Evolutionary conservation across 495 filamentous ascomycete genomes (phyloP), one percentile per base, ranked within the genome.

Genomic region (Apodospora peruviana): DNA sequence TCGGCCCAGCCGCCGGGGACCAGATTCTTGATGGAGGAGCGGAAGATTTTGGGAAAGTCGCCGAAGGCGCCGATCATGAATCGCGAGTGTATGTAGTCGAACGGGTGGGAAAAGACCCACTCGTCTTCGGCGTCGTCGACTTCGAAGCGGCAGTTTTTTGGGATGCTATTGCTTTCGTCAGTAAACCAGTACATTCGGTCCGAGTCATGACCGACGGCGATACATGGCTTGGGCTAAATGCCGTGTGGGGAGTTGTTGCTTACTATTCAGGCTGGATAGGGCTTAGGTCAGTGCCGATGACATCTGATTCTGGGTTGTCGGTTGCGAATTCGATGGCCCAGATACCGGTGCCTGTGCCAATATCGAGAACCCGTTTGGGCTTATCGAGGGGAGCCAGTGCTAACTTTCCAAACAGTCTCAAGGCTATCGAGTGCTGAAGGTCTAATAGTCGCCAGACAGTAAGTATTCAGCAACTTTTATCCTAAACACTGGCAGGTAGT

Each of bases 1-100:
- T 82, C 79, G 25, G 77, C 51, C 71, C 73, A 82, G 0, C 76
- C 79, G 0, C 78, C 78, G 0, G 79, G 77, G 24, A 69, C 67
- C 0, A 79, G 54, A 51, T 80, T 70, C 40, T 40, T 58, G 58
- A 54, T 64, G 19, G 52, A 48, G 5, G 56, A 47, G 18, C 40
- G 24, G 16, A 61, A 60, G 5, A 67, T 38, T 5, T 25, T 43
- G 14, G 36, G 47, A 71, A 74, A 78, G 57, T 80, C 73, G 12
- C 51, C 61, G 14, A 48, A 77, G 68, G 16, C 65, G 58, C 19
- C 74, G 16, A 60, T 67, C 52, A 82, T 55, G 43, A 58, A 68
- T 20, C 78, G 70, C 23, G 61, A 62, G 52, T 67, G 64, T 16
- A 69, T 64, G 38, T 51, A 61, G 48, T 67, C 59, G 40, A 65